Evolutionary conservation across 768 basidiomycete species (phyloP), one percentile per base, ranked within the genome.

Genomic region (Paxillus involutus): DNA sequence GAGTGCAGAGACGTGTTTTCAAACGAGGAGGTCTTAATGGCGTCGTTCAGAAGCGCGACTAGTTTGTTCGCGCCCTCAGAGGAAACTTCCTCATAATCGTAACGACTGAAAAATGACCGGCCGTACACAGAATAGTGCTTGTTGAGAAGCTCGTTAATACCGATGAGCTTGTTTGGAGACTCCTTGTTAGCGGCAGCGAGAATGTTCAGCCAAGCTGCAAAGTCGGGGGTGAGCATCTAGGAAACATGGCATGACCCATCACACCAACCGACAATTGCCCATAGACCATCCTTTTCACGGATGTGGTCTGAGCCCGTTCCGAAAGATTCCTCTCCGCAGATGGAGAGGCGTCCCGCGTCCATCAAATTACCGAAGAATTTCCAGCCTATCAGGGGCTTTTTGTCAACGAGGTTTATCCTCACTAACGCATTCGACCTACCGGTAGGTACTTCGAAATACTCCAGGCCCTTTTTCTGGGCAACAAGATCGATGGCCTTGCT

Each of bases 241-340:
- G 41, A 57, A 57, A 55, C 45, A 35, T 42, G 35, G 52, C 35
- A 36, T 30, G 35, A 52, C 12, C 7, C 4, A 49, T 36, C 37
- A 9, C 16, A 73, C 91, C 68, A 59, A 91, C 94, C 95, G 43
- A 98, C 78, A 59, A 99, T 80, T 46, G 97, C 97, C 97, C 97
- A 99, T 44, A 99, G 77, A 59, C 97, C 97, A 63, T 99, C 97
- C 80, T 99, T 99, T 79, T 99, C 97, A 57, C 97, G 91, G 63
- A 99, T 96, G 73, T 99, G 97, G 73, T 99, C 97, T 13, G 96
- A 98, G n/a, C 97, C 97, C 8, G 97, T 99, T 53, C 97, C 97
- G 71, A 99, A 99, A 4, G 93, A 95, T 75, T 99, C 97, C 71
- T 99, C 97, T 53, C 97, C 97, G 65, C 97, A 99, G 68, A 99